Conservation (phyloP, 768 basidiomycete species). For the Hygrocybe coccinea region DNA sequence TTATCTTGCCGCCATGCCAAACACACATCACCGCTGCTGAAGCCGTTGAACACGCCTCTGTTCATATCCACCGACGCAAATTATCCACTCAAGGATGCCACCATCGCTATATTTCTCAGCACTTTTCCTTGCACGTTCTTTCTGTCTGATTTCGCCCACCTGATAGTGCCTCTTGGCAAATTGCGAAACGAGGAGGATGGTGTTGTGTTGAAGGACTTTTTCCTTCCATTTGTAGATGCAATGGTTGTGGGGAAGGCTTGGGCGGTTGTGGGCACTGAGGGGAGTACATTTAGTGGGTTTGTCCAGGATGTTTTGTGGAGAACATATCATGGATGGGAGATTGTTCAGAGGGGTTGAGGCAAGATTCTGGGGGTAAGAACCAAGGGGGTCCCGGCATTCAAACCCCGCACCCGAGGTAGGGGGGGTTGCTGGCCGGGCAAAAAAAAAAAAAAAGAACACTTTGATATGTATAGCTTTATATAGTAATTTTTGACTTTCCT, state of each 20-base stretch:
- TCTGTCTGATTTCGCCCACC: conserved; percentile 45
- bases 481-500: too few relatives aligned
- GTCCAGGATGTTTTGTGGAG: conserved; percentile 65
- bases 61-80: conserved; percentile 62
- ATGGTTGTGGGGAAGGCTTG: conserved; percentile 58
- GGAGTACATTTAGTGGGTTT: conserved; percentile 73
- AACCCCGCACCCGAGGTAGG: too few relatives aligned
- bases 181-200: conserved; percentile 48
- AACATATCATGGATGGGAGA: conserved; percentile 47
- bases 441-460: too few relatives aligned
- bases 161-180: conserved; percentile 27
- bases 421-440: too few relatives aligned
- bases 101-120: conserved; percentile 41
- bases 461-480: too few relatives aligned
- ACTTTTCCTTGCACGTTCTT: conserved; percentile 65
- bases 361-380: too few relatives aligned
- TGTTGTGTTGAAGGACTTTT: conserved; percentile 39
- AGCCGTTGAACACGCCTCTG: conserved; percentile 50
- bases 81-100: conserved; percentile 36
- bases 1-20: conserved; percentile 38
- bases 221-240: conserved; percentile 66
- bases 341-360: conserved; percentile 44
- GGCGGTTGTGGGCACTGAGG: conserved; percentile 61
- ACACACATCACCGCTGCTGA: conserved; percentile 29
- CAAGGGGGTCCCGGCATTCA: too few relatives aligned